These are phyloP conservation scores for Penicillium occitanis DNA, from an alignment of 2,329 filamentous ascomycete species.

Conservation along the genomic window DNA sequence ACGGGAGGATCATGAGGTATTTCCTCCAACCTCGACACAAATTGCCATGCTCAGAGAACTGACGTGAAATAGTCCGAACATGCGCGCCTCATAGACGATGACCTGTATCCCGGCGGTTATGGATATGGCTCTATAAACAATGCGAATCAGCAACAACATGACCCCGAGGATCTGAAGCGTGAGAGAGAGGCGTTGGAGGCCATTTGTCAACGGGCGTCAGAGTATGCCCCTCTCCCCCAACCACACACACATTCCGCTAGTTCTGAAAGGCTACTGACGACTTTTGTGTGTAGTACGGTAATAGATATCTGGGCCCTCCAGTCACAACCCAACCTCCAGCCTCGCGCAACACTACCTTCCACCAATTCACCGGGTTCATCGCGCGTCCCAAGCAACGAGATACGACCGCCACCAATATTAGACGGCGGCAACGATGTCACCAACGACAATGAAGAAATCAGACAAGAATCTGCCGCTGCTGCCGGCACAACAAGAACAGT, in stretches of 20 bases:
- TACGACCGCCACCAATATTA: slow-evolving; percentile 22
- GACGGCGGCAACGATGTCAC: slow-evolving; percentile 12
- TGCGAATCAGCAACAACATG: slow-evolving; percentile 38
- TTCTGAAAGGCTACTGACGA: slow-evolving; percentile 23
- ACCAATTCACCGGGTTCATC: slow-evolving; percentile 32
- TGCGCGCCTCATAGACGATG: slow-evolving; percentile 47
- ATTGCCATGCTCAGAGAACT: not conserved
- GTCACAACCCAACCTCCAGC: slow-evolving; percentile 43
- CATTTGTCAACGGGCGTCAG: slow-evolving; percentile 49
- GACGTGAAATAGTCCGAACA: slow-evolving; percentile 38
- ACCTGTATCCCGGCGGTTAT: slow-evolving; percentile 46
- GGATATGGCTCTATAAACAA: slow-evolving; percentile 44
- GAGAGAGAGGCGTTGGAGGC: slow-evolving; percentile 48
- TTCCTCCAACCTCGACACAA: not conserved
- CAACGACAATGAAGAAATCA: slow-evolving; percentile 22
- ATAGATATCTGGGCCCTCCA: slow-evolving; percentile 49
- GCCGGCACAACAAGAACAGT: no score
- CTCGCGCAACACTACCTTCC: slow-evolving; percentile 37
- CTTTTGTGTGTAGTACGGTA: slow-evolving; percentile 35
- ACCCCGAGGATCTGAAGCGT: slow-evolving; percentile 44
- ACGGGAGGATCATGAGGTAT: slow-evolving; percentile 41
- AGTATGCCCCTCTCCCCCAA: slow-evolving; percentile 31
- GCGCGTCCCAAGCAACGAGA: slow-evolving; percentile 24
- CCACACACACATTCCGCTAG: not conserved
- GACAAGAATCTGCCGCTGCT: slow-evolving; percentile 17